A percentile compares a stretch with the other conserved stretches of the same genome.
Evolutionary conservation across 2,329 filamentous ascomycete species (phyloP).

Genomic region (Colletotrichum lentis): DNA sequence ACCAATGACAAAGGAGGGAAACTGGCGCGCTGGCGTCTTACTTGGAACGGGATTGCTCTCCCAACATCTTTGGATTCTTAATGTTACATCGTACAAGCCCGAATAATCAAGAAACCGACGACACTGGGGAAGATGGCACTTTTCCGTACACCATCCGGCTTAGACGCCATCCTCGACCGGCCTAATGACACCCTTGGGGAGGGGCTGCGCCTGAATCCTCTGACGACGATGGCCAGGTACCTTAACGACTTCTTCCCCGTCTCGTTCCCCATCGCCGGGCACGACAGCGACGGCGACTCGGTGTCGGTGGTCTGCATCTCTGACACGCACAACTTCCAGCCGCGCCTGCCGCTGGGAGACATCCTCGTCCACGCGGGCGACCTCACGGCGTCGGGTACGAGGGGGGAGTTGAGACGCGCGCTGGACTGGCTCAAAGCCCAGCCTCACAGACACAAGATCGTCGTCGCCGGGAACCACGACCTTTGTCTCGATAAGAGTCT

Average conservation of each 20-base stretch:
- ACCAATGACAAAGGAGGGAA: not conserved
- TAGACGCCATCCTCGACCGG: slow-evolving; percentile 18
- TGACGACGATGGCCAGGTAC: slow-evolving; percentile 12
- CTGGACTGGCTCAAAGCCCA: slow-evolving; percentile 54
- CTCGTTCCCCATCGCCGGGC: not conserved
- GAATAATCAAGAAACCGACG: not conserved
- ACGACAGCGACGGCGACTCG: not conserved
- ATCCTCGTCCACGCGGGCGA: slow-evolving; percentile 59
- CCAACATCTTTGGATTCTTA: too few relatives aligned
- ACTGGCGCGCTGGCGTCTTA: not conserved
- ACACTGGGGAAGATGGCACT: not conserved
- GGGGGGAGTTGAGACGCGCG: slow-evolving; percentile 50
- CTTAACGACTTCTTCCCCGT: slow-evolving; percentile 26
- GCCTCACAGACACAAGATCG: slow-evolving; percentile 54
- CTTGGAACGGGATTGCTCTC: not conserved
- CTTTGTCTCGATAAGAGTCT: slow-evolving; percentile 43
- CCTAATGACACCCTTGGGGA: not conserved
- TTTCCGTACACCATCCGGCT: slow-evolving; percentile 1
- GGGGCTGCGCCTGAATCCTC: slow-evolving; percentile 10
- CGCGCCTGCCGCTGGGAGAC: slow-evolving; percentile 52
- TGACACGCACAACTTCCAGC: slow-evolving; percentile 54
- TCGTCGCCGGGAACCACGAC: slow-evolving; percentile 59
- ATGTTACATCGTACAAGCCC: too few relatives aligned
- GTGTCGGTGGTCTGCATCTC: slow-evolving; percentile 52
- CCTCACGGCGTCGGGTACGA: slow-evolving; percentile 55